Evolutionary conservation across 2,329 filamentous ascomycete genomes (phyloP).

Genomic region (Phyllosticta ampelicida): DNA sequence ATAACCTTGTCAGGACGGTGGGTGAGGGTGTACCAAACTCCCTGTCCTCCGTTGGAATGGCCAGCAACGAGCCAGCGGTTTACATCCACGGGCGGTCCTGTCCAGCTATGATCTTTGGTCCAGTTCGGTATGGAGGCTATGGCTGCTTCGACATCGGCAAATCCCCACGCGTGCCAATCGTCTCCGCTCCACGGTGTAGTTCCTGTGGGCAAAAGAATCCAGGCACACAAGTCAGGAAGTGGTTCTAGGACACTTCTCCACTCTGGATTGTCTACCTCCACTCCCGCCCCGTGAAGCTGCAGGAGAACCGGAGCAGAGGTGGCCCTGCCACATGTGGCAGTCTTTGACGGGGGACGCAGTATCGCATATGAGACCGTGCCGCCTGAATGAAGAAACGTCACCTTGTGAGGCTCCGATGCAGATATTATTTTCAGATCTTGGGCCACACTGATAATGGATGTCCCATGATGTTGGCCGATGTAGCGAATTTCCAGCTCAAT

Average conservation of each 20-base stretch:
- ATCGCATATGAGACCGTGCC: constrained; percentile 48
- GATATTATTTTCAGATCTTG: constrained; percentile 1
- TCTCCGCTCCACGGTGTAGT: constrained; percentile 50
- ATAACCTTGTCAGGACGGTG: constrained; percentile 47
- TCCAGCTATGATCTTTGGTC: constrained; percentile 40
- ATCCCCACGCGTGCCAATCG: constrained; percentile 52
- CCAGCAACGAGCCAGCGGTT: constrained; percentile 44
- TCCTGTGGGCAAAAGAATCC: constrained; percentile 46
- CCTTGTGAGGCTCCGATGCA: constrained; percentile 37
- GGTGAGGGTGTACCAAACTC: constrained; percentile 45
- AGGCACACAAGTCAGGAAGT: constrained; percentile 43
- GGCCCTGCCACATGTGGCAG: constrained; percentile 21
- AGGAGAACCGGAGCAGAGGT: constrained; percentile 38
- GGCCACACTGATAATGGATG: constrained; percentile 13
- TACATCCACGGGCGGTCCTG: constrained; percentile 34
- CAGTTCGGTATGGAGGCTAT: constrained; percentile 39
- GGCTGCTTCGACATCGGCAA: constrained; percentile 45
- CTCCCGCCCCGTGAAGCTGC: constrained; percentile 45
- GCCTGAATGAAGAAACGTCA: constrained; percentile 44
- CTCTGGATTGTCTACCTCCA: constrained; percentile 41
- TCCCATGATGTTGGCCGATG: constrained; percentile 8
- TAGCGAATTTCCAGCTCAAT: constrained; percentile 21
- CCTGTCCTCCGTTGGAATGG: constrained; percentile 52
- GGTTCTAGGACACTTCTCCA: constrained; percentile 39
- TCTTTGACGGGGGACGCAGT: constrained; percentile 41